Evolutionary conservation across 352 stramenopile genomes (phyloP), one percentile per base, ranked within the genome.

Genomic region (Phytophthora colocasiae): DNA sequence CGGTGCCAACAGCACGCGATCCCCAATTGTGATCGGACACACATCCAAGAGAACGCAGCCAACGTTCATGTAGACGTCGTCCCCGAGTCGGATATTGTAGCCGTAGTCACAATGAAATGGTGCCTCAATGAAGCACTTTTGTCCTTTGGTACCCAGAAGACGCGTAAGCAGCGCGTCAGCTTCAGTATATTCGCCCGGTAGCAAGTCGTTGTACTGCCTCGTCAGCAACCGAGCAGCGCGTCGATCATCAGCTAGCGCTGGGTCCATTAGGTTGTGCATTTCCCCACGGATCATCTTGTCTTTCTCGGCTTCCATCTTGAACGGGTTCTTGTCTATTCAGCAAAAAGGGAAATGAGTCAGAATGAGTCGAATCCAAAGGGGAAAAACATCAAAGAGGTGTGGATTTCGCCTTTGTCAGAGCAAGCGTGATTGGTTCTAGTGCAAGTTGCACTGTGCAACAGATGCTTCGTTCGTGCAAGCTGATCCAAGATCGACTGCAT

Each of bases 81-180:
- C 71, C 6, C 68, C 90, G 11, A 93, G 34, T 31, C 75, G 46
- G 58, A 96, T 87, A 68, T 96, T 92, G 71, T 70, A 85, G 49
- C 90, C 89, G 72, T 97, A 97, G 75, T 97, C 90, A 53, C 83
- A 90, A 55, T 89, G 78, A 65, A 97, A 96, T 8, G 84, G 89
- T 46, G 81, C 69, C 76, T 95, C 83, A 31, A 96, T 81, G 27
- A 72, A 50, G 53, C 77, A 68, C 17, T 77, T 48, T 9, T 73
- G 45, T n/a, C 79, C 81, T 40, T 69, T 58, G 3, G 68, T 52
- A 0, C 79, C 79, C 1, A 90, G 53, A 9, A 90, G 66, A 56
- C 80, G 29, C 2, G 34, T 41, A 14, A 86, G 48, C 10, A 80
- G 5, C 0, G 36, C 63, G 6, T 54, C 40, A 1, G 66, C 57